Conservation (phyloP, 441 rosid genomes). For the Biscutella laevigata region DNA sequence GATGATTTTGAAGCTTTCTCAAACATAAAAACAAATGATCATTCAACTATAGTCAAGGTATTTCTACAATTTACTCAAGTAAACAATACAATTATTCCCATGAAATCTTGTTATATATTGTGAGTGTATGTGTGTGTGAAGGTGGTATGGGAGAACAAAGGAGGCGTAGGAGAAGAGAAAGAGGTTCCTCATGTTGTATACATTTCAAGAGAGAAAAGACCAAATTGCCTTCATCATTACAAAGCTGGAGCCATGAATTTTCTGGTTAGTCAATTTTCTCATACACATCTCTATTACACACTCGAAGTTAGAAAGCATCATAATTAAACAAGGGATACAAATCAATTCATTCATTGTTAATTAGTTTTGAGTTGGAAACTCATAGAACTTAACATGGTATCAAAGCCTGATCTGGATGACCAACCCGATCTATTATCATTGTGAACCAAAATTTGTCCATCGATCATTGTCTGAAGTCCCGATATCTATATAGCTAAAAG, state of each 20-base stretch:
- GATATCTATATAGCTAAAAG: too few relatives aligned
- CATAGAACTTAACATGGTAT: too few relatives aligned
- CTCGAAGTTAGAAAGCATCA: too few relatives aligned
- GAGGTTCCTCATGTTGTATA: slow-evolving; percentile 53
- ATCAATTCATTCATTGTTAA: too few relatives aligned
- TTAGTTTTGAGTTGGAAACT: too few relatives aligned
- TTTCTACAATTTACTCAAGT: neutral
- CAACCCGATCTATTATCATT: too few relatives aligned
- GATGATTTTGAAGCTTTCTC: slow-evolving; percentile 40
- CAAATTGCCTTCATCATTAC: slow-evolving; percentile 45
- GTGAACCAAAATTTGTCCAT: too few relatives aligned
- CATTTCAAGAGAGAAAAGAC: slow-evolving; percentile 56
- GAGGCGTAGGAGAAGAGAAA: slow-evolving; percentile 19
- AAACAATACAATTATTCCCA: neutral
- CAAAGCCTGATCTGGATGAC: too few relatives aligned
- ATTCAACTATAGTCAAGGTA: slow-evolving; percentile 61
- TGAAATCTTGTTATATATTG: neutral
- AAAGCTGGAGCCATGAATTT: slow-evolving; percentile 89
- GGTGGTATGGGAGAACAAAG: slow-evolving; percentile 53
- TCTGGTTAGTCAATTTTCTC: slow-evolving; percentile 29
- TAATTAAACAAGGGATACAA: too few relatives aligned
- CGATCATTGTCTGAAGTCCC: too few relatives aligned
- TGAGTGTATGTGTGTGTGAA: slow-evolving; percentile 14
- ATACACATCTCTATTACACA: neutral
- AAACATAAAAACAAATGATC: slow-evolving; percentile 33